A percentile compares a stretch with the other conserved stretches of the same genome.
These are phyloP conservation scores for Hanseniaspora gamundiae DNA, from an alignment of 1,139 yeast genomes.

Conservation along the genomic window DNA sequence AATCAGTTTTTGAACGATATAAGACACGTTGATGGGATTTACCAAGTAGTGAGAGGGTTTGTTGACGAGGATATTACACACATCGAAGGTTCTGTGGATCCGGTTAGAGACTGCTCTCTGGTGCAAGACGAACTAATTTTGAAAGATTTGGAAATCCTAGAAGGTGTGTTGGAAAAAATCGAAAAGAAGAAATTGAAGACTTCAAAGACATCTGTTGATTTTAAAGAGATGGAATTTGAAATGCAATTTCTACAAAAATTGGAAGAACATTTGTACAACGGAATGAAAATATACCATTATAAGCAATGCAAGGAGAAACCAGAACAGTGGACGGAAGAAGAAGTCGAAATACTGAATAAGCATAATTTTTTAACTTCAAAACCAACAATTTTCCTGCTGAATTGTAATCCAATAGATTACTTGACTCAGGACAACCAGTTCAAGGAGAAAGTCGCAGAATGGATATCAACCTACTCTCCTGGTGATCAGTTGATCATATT, in stretches of 20 bases:
- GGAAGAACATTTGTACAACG: slow-evolving; percentile 44
- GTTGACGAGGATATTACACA: slow-evolving; percentile 59
- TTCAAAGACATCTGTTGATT: slow-evolving; percentile 26
- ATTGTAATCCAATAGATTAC: slow-evolving; percentile 49
- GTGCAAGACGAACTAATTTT: slow-evolving; percentile 64
- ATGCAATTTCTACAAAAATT: slow-evolving; percentile 33
- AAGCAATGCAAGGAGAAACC: slow-evolving; percentile 12
- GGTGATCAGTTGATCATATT: slow-evolving; percentile 43
- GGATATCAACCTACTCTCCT: slow-evolving; percentile 47
- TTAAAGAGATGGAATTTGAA: slow-evolving; percentile 31
- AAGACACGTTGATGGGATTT: slow-evolving; percentile 61
- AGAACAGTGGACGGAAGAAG: slow-evolving; percentile 41
- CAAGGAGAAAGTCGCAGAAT: slow-evolving; percentile 30
- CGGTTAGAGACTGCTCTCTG: slow-evolving; percentile 52
- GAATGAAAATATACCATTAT: slow-evolving; percentile 37
- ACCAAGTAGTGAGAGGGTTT: slow-evolving; percentile 61
- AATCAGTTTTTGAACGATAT: slow-evolving; percentile 63
- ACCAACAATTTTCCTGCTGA: slow-evolving; percentile 51
- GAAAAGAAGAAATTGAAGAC: slow-evolving; percentile 32
- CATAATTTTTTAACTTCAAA: slow-evolving; percentile 59
- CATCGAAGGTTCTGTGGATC: slow-evolving; percentile 51
- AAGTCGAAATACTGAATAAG: slow-evolving; percentile 43
- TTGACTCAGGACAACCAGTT: slow-evolving; percentile 35
- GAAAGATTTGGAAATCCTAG: slow-evolving; percentile 59
- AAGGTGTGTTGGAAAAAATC: slow-evolving; percentile 38